Percentiles rank a stretch among this genome's conserved stretches.
Conservation (phyloP, 2,329 filamentous ascomycete genomes). For the Sporothrix brasiliensis region DNA sequence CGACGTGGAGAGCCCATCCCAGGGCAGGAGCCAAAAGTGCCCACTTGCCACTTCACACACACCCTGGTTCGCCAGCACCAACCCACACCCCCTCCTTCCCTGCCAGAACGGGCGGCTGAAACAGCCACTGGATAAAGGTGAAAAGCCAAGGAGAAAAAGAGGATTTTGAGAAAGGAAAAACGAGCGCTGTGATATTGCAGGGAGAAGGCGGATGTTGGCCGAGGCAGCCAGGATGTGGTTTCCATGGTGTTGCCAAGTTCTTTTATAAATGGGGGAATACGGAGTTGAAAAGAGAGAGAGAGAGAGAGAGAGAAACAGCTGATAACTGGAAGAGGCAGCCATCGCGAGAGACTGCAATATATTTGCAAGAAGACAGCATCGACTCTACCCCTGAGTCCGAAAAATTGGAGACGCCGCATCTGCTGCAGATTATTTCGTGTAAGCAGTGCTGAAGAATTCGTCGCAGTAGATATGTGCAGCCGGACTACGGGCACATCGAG, state of each 20-base stretch:
- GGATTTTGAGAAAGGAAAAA: not conserved
- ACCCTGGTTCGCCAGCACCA: not conserved
- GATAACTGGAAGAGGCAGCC: too few species aligned
- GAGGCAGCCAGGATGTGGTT: not conserved
- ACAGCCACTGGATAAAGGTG: constrained; percentile 24
- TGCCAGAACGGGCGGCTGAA: constrained; percentile 26
- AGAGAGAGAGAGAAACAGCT: too few species aligned
- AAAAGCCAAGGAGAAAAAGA: not conserved
- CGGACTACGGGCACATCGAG: not conserved
- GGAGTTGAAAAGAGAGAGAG: too few species aligned
- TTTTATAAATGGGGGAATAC: too few species aligned
- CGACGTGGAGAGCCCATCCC: constrained; percentile 13
- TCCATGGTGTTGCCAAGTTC: not conserved
- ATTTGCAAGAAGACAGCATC: not conserved
- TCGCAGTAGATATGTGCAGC: not conserved
- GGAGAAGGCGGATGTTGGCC: constrained; percentile 14
- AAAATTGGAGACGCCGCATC: not conserved
- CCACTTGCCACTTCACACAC: constrained; percentile 16
- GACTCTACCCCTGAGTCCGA: not conserved
- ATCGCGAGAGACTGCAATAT: too few species aligned
- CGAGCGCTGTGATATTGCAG: not conserved
- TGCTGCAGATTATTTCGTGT: not conserved
- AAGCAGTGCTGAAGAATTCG: not conserved
- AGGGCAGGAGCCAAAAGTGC: constrained; percentile 19
- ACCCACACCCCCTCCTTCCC: constrained; percentile 26